A percentile compares a stretch with the other conserved stretches of the same genome.
These are phyloP conservation scores for Pestalotiopsis sp. DNA, from an alignment of 2,329 filamentous ascomycete genomes.

Conservation along the genomic window DNA sequence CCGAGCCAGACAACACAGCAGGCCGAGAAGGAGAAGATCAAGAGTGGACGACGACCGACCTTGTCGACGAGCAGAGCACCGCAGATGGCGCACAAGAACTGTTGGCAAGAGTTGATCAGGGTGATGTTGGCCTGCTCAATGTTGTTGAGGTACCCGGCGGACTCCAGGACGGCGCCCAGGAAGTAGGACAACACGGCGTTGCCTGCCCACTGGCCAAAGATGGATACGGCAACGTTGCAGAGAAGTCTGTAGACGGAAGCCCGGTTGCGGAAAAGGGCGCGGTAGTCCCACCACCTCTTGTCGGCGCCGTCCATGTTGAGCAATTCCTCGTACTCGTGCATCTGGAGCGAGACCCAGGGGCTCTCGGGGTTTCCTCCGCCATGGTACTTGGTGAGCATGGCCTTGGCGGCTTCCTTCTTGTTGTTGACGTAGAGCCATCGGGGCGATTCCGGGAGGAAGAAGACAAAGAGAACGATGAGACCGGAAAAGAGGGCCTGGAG, in stretches of 20 bases:
- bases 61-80: conserved; percentile 53
- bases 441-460: conserved; percentile 44
- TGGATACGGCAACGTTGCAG: conserved; percentile 41
- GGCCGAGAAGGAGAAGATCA: conserved; percentile 51
- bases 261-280: conserved; percentile 42
- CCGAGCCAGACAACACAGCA: conserved; percentile 53
- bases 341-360: conserved; percentile 47
- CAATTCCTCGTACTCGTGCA: conserved; percentile 42
- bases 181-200: conserved; percentile 49
- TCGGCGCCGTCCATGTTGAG: conserved; percentile 43
- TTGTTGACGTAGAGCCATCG: conserved; percentile 44
- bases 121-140: conserved; percentile 50
- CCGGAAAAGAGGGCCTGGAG: conserved; percentile 47
- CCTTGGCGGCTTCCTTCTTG: conserved; percentile 37
- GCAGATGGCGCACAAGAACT: conserved; percentile 50
- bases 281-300: conserved; percentile 50
- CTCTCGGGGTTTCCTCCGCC: conserved; percentile 46
- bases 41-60: conserved; percentile 54
- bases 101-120: conserved; percentile 53
- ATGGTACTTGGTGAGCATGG: conserved; percentile 44
- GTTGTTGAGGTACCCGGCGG: conserved; percentile 47
- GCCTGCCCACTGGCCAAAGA: conserved; percentile 48
- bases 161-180: conserved; percentile 51
- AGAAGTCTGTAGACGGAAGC: conserved; percentile 42
- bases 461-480: conserved; percentile 35